Percentiles rank a stretch among this genome's conserved stretches.
Evolutionary conservation across 2,329 filamentous ascomycete species (phyloP).

Genomic region (Balansia obtecta): DNA sequence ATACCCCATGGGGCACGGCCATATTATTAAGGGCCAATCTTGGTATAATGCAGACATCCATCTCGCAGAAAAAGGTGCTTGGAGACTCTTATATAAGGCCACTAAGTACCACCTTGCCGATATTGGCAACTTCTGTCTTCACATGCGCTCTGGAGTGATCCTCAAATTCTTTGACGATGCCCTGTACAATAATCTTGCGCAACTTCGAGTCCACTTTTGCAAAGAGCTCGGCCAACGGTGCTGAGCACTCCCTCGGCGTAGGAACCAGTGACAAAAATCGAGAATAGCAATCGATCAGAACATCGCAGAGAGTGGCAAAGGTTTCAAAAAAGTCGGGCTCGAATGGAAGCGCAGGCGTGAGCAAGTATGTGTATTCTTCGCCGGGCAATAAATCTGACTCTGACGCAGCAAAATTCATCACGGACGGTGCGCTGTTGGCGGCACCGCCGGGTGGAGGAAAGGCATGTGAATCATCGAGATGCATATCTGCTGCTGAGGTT

Average conservation of each 20-base stretch:
- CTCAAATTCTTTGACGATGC: slow-evolving; percentile 85
- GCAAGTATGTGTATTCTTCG: slow-evolving; percentile 76
- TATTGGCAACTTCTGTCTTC: slow-evolving; percentile 69
- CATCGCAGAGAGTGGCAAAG: slow-evolving; percentile 89
- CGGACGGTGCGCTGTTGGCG: slow-evolving; percentile 23
- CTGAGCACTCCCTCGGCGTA: slow-evolving; percentile 60
- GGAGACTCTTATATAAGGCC: slow-evolving; percentile 55
- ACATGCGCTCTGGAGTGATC: slow-evolving; percentile 66
- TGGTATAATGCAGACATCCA: no score
- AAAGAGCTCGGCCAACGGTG: slow-evolving; percentile 69
- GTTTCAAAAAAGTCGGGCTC: slow-evolving; percentile 96
- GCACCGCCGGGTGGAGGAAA: slow-evolving; percentile 14
- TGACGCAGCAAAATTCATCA: slow-evolving; percentile 46
- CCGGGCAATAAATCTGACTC: slow-evolving; percentile 60
- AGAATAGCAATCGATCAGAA: slow-evolving; percentile 84
- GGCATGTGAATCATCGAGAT: slow-evolving; percentile 20
- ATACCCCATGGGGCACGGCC: no score
- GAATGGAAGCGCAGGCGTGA: slow-evolving; percentile 88
- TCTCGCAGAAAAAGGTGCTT: not conserved
- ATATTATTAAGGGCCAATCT: no score
- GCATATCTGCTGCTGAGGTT: slow-evolving; percentile 33
- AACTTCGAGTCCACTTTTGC: slow-evolving; percentile 78
- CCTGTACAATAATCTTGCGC: slow-evolving; percentile 78
- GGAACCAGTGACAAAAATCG: slow-evolving; percentile 63
- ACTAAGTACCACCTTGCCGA: slow-evolving; percentile 80